Base-by-base conservation (phyloP, 305 asterid species). In the Solanum hybrid region DNA sequence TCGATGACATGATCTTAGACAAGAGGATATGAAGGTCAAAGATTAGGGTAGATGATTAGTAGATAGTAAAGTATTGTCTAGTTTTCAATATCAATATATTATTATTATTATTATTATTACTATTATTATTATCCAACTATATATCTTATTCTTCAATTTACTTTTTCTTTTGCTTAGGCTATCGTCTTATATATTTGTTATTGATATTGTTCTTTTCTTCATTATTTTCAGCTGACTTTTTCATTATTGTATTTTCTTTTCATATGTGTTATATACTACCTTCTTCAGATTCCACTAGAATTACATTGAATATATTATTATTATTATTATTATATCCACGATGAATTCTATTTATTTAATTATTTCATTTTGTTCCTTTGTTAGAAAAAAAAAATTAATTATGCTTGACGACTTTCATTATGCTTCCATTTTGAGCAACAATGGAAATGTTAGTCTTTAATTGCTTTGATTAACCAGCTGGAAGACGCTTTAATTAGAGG, bases 221-320 rank as follows among this genome's bases (percentile, higher is more conserved):
- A 12, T 11, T 40, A 12, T 40, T 40, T 40, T 40, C 51, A 40
- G 51, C 2, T 40, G 17, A 40, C 17, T 11, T 40, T 40, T 40
- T 40, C 17, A 40, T 40, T 40, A 40, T 11, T 11, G 51, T 40
- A 40, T 40, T 40, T 40, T 40, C 51, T 40, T 12, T 40, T 40
- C 17, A 40, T 11, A 42, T 56, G 66, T 51, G n/a, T 5, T 16
- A 46, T 2, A 46, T 1, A 14, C 7, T 56, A 17, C 10, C 69
- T 16, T 17, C 66, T 17, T 0, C 2, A 56, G 0, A 56, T 56
- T 3, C 0, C 4, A 1, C 10, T 56, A 56, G 1, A 6, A 6
- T 56, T 17, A 56, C 4, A 56, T 56, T 17, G 3, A 17, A 56
- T 17, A 56, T 56, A 56, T 56, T 51, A n/a, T n/a, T n/a, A n/a